Evolutionary conservation across 352 stramenopile species (phyloP), one percentile per base, ranked within the genome.

Genomic region (Pythium aquatile): DNA sequence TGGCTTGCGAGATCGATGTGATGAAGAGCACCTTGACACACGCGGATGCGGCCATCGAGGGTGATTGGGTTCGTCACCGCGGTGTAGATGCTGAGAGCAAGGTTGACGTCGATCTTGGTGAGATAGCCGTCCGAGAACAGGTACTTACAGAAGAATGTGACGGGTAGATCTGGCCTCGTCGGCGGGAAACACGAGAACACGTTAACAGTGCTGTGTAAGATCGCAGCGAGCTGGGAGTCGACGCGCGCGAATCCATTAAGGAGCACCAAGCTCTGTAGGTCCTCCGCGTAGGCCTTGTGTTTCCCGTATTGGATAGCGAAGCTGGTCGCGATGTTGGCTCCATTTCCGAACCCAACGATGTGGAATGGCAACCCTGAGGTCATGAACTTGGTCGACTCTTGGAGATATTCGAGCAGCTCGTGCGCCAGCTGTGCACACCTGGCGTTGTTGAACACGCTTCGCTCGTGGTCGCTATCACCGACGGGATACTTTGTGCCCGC

Each of bases 61-160:
- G 91, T 91, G 58, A 98, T 97, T 1, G 88, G 69, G 57, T 98
- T 98, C 1, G 85, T 94, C 28, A 98, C 90, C 0, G 93, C 93
- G 11, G 90, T 97, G 74, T 97, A 97, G 24, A 98, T 96, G 53
- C 94, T 97, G 2, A 98, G 75, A 2, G 90, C 93, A 1, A 98
- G 72, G 32, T 96, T 94, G 46, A 81, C 71, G 42, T 96, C 90
- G 3, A 98, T 77, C 53, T 90, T 81, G 14, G 71, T 51, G 17
- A 98, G 63, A 59, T 98, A 98, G 20, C 63, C 83, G 29, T 97
- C 90, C 3, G 86, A 97, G 63, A 98, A 98, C n/a, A 98, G 76
- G 59, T 97, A 98, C 33, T 96, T 90, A 65, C 64, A 72, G 64
- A 96, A 96, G 68, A 96, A 97, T 5, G 85, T 85, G 35, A 97